Evolutionary conservation across 2,329 filamentous ascomycete genomes (phyloP).

Genomic region (Aspergillus costaricaensis): DNA sequence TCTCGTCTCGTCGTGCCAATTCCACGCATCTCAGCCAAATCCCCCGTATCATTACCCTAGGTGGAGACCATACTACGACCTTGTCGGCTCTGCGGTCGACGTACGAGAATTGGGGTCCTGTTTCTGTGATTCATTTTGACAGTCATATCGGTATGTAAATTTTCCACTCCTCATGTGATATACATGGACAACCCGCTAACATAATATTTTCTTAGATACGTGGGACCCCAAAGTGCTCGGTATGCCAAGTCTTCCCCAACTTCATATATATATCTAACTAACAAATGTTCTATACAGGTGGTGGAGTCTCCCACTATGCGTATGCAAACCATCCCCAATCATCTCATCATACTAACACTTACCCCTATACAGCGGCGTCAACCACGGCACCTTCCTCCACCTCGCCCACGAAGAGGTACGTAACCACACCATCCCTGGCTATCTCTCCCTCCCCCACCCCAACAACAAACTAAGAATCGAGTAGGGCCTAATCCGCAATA

Average conservation of each 20-base stretch:
- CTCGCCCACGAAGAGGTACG: constrained; percentile 56
- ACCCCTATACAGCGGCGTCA: constrained; percentile 45
- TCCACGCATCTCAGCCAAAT: constrained; percentile 32
- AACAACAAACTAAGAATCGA: neutral
- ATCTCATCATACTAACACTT: neutral
- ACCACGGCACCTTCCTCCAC: constrained; percentile 60
- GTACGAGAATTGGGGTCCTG: constrained; percentile 51
- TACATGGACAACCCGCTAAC: neutral
- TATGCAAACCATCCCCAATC: constrained; percentile 22
- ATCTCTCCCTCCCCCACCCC: too few species aligned
- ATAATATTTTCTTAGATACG: constrained; percentile 43
- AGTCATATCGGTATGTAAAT: constrained; percentile 44
- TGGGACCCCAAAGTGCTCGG: constrained; percentile 58
- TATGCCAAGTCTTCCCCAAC: constrained; percentile 47
- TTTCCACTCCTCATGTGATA: too few species aligned
- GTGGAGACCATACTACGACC: constrained; percentile 60
- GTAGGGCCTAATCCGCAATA: constrained; percentile 54
- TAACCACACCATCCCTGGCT: neutral
- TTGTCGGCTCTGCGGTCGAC: constrained; percentile 55
- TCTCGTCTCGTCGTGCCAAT: constrained; percentile 50
- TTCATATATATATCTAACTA: neutral
- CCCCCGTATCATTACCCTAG: constrained; percentile 56
- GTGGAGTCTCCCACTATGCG: constrained; percentile 32
- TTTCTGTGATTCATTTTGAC: constrained; percentile 62
- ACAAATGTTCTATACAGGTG: constrained; percentile 4